Conservation (phyloP, 345 rosid genomes). For the Xanthoceras sorbifolium region DNA sequence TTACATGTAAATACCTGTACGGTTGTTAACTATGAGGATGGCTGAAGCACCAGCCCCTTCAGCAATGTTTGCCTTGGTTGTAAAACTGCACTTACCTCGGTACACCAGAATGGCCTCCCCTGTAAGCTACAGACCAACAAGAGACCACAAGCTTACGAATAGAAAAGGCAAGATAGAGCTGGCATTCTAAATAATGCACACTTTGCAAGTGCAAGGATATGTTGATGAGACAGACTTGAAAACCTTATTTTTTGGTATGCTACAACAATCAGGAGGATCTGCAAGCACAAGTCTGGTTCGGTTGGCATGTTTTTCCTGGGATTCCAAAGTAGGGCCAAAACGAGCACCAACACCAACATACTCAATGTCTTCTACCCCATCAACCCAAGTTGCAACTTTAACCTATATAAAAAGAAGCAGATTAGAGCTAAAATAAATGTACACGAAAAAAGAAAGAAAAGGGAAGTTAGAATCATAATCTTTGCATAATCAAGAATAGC, state of each 20-base stretch:
- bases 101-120: constrained; percentile 69
- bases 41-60: constrained; percentile 79
- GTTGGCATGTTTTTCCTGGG: constrained; percentile 80
- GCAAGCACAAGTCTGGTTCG: constrained; percentile 56
- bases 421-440: not conserved
- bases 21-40: constrained; percentile 71
- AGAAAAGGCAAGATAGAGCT: constrained; percentile 13
- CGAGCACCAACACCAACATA: constrained; percentile 96
- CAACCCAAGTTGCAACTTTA: constrained; percentile 80
- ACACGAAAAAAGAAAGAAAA: not conserved
- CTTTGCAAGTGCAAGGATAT: not conserved
- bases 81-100: constrained; percentile 89
- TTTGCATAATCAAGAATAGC: not conserved
- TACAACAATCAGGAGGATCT: constrained; percentile 85
- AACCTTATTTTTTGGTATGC: constrained; percentile 64
- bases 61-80: constrained; percentile 69
- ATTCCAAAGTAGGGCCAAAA: constrained; percentile 79
- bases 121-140: constrained; percentile 48
- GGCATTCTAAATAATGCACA: not conserved
- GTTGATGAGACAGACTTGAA: not conserved
- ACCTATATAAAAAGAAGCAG: constrained; percentile 46
- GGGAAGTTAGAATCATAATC: not conserved
- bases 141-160: constrained; percentile 17
- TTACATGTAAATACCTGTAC: constrained; percentile 48
- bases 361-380: constrained; percentile 56